A percentile compares a stretch with the other conserved stretches of the same genome.
Conservation (phyloP, 2,329 filamentous ascomycete species). For the Microdochium bolleyi region DNA sequence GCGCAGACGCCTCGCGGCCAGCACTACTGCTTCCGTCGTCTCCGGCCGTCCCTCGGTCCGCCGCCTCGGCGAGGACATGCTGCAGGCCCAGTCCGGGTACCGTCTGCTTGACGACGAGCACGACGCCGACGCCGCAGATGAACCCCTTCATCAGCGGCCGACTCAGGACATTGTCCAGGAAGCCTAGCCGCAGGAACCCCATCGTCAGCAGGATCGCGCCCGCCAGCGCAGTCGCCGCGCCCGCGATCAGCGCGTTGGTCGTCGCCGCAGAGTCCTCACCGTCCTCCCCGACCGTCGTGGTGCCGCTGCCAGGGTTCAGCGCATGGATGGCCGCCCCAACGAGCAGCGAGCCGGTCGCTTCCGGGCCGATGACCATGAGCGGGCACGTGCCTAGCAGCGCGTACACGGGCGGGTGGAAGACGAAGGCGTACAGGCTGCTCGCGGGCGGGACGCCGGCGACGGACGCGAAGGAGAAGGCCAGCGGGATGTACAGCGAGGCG, state of each 20-base stretch:
- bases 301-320: conserved; percentile 47
- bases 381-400: conserved; percentile 63
- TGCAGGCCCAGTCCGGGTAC: conserved; percentile 62
- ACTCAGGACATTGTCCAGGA: conserved; percentile 65
- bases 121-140: conserved; percentile 67
- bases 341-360: conserved; percentile 63
- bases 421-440: conserved; percentile 66
- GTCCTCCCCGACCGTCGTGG: conserved; percentile 38
- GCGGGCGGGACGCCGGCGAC: conserved; percentile 68
- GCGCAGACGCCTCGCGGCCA: conserved; percentile 32
- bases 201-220: conserved; percentile 60
- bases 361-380: conserved; percentile 64
- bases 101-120: conserved; percentile 66
- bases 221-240: conserved; percentile 60
- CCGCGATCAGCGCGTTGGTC: conserved; percentile 57
- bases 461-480: conserved; percentile 62
- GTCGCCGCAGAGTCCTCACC: conserved; percentile 43
- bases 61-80: conserved; percentile 39
- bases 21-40: conserved; percentile 64
- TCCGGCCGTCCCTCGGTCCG: conserved; percentile 48
- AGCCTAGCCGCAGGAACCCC: conserved; percentile 59
- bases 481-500: conserved; percentile 69
- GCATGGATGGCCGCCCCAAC: conserved; percentile 53
- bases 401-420: conserved; percentile 64
- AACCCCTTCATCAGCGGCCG: conserved; percentile 65